Base-by-base conservation (phyloP, 192 early-diverging fungal species). In the Backusella parvicylindrica region DNA sequence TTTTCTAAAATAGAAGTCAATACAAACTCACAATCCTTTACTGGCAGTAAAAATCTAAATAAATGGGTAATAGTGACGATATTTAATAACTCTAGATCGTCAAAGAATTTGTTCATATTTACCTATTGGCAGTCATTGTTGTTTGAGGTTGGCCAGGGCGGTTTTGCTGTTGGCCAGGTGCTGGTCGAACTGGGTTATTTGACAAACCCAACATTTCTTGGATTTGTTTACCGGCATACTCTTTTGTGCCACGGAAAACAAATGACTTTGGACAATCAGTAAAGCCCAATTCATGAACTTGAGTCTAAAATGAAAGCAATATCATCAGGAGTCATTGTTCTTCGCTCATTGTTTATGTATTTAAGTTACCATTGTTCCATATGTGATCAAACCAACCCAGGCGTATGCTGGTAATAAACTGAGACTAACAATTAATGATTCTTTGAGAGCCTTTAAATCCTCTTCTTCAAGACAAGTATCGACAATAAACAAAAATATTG, bases 271-370 rank as follows among this genome's bases (percentile, higher is more conserved):
- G 96, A 76, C 97, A 98, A 40, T 98, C 97, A 53, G 87, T 86
- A 81, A 96, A 96, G 30, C 96, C 98, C 21, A 99, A 86, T 85
- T 99, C 98, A 82, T 98, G 96, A 65, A 99, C 92, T 86, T 99
- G 97, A 65, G 92, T 86, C 94, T 92, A 80, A 43, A 15, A 43
- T 43, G 1, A 56, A 21, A 8, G 31, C 28, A 3, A 49, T 26
- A 3, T n/a, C n/a, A n/a, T n/a, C n/a, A n/a, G n/a, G n/a, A n/a
- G n/a, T n/a, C 32, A 23, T 30, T 28, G 23, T 16, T 33, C 26
- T 64, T 64, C 1, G 30, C 2, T 16, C 15, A 6, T 9, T 50
- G 18, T 50, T 5, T 50, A 36, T 41, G 15, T 1, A n/a, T 74
- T 71, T n/a, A n/a, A n/a, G n/a, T n/a, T 87, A 96, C 96, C 96